Base-by-base conservation (phyloP, 169 alveolate species). In the Eimeria maxima region DNA sequence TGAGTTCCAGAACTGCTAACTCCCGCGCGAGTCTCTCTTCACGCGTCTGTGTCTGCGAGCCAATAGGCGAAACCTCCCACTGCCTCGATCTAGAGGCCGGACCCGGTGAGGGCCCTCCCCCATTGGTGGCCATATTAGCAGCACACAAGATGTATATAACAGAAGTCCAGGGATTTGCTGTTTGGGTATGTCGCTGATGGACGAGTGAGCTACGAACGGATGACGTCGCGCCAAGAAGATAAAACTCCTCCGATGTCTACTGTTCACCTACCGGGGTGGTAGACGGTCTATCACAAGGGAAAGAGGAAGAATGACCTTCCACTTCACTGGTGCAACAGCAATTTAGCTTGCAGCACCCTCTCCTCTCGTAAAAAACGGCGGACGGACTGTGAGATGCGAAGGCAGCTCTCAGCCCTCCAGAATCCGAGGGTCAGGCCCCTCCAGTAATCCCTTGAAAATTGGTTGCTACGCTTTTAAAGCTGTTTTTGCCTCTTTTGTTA, bases 21-120 rank as follows among this genome's bases (percentile, higher is more conserved):
- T 86, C 93, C 18, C 93, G 57, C 7, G 93, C 78, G 57, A 86
- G 67, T 20, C 93, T 78, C 63, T 57, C 93, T 42, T 86, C 80
- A 8, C 63, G 60, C 24, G 57, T 16, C 42, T 63, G 60, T n/a
- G 57, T 16, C 42, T 63, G 78, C 7, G 20, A 11, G 47, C 47
- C 22, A 29, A 29, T 24, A 8, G 78, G 22, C 47, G 78, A 10
- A 2, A 29, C 24, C 47, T 69, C 78, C 78, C 78, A 69, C 78
- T 16, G 47, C 47, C 78, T 69, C 47, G 78, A n/a, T 29, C 78
- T 16, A 69, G 78, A n/a, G 0, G 78, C 4, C 24, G 78, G 47
- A n/a, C 20, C 78, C n/a, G 24, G 24, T 7, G 78, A 6, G 24
- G 78, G 47, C 44, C 45, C 78, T 47, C 78, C 78, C 22, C 47